A percentile compares a stretch with the other conserved stretches of the same genome.
phyloP scores from a whole-genome alignment of 2,329 filamentous ascomycete genomes.

The Colletotrichum chrysophilum region DNA sequence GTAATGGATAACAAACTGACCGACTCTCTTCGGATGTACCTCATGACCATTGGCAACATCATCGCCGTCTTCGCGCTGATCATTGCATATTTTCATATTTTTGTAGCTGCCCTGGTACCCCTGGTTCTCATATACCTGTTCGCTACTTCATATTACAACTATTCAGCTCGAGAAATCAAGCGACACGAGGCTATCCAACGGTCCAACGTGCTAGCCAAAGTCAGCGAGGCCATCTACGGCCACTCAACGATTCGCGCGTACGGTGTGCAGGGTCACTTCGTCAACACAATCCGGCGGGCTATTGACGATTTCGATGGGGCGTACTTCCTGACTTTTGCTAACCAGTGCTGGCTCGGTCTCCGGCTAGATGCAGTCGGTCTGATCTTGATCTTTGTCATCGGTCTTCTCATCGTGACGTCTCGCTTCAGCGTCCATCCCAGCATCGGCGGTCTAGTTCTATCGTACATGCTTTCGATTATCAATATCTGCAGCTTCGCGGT shows the following conservation, averaged over 20 bases:
- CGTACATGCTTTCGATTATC: slow-evolving; percentile 91
- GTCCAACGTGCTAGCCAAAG: slow-evolving; percentile 86
- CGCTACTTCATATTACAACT: slow-evolving; percentile 83
- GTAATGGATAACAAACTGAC: slow-evolving; percentile 93
- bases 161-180: slow-evolving; percentile 92
- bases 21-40: slow-evolving; percentile 91
- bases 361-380: slow-evolving; percentile 85
- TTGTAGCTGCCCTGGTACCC: slow-evolving; percentile 64
- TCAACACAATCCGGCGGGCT: slow-evolving; percentile 67
- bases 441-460: slow-evolving; percentile 85
- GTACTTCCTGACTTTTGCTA: slow-evolving; percentile 92
- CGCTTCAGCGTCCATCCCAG: slow-evolving; percentile 85
- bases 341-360: slow-evolving; percentile 89
- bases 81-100: slow-evolving; percentile 92
- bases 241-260: slow-evolving; percentile 88
- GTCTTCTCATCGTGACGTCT: slow-evolving; percentile 91
- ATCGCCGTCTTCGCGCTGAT: slow-evolving; percentile 84
- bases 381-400: slow-evolving; percentile 83
- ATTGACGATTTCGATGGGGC: slow-evolving; percentile 93
- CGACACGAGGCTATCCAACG: slow-evolving; percentile 88
- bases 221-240: slow-evolving; percentile 84
- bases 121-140: slow-evolving; percentile 80
- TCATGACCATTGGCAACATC: slow-evolving; percentile 82
- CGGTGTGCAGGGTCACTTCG: slow-evolving; percentile 77
- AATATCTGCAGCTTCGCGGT: slow-evolving; percentile 96